Base-by-base conservation (phyloP, 345 rosid genomes). In the Excoecaria cochinchinensis region DNA sequence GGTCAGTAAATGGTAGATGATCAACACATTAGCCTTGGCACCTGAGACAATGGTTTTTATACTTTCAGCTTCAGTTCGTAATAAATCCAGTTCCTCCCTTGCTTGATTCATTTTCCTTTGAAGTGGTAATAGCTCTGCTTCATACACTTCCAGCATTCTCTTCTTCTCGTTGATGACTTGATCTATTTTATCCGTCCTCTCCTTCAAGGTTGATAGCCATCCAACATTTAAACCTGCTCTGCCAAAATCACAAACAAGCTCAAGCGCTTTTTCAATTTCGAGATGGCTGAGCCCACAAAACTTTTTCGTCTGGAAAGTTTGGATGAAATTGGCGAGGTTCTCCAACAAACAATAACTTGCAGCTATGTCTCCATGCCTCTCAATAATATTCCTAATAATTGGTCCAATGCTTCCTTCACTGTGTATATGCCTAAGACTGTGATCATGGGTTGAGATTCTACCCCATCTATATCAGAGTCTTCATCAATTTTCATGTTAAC, bases 181-280 rank as follows among this genome's bases (percentile, higher is more conserved):
- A 69, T 58, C 1, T 11, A 5, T 7, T 68, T 8, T 36, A 12
- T 53, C 22, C 67, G 10, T 52, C 13, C 6, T 25, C 40, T 59
- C 73, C 71, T 69, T 76, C 73, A 76, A 46, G 13, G 16, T 47
- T 0, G 78, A 57, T 0, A 74, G 63, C 77, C 73, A 75, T 50
- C 57, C 31, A 24, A 75, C 73, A 31, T 68, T 17, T 73, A 75
- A 14, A 22, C 67, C 59, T 10, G 36, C 40, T 42, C 14, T 39
- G 38, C 67, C 22, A n/a, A 67, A 50, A 56, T 75, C 73, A 25
- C 8, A 17, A 11, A 75, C 67, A 44, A 13, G 9, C 51, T 36
- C 14, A 24, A 67, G 67, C 15, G 67, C 57, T 14, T 31, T 46
- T 58, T 56, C 19, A 17, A 75, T 56, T 15, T 57, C 73, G 17